Base-by-base conservation (phyloP, 2,329 filamentous ascomycete genomes). In the Fusarium agapanthi region DNA sequence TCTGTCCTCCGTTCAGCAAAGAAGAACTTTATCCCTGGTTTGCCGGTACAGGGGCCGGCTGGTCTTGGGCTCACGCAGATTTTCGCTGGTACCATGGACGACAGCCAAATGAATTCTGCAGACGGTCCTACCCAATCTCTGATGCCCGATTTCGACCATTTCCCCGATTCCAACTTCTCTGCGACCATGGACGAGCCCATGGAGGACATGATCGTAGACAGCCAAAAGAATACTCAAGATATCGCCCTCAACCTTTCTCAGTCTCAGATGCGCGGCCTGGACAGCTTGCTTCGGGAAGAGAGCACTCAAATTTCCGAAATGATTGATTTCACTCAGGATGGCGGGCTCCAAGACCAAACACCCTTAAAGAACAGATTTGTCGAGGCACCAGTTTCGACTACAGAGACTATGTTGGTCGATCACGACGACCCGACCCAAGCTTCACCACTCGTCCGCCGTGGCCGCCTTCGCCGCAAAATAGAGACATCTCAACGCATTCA, bases 1-100 rank as follows among this genome's bases (percentile, higher is more conserved):
- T 92, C 91, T 1, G 89, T 92, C 5, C 80, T 92, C n/a, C 88
- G 91, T 44, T 92, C 90, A 8, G 90, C 90, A 6, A 91, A 88
- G 66, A 93, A 92, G 81, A 88, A 85, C 0, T 92, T 92, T 74
- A 92, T 94, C 65, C 92, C 92, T 7, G 91, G 90, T 4, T 82
- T 94, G 26, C 88, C 91, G 6, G 85, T 91, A 8, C 81, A 86
- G 28, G 88, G 86, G 1, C 86, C 89, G 28, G 90, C 89, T 40
- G 90, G 90, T 6, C 83, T 97, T 45, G 93, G 94, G 15, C 86
- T 97, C 48, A 97, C 94, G 1, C 95, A 97, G 77, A 95, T 96
- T 70, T 98, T 97, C 79, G 93, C 93, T 10, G 94, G 94, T 18
- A 97, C 95, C 2, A 92, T 98, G 90, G 94, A 93, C 53, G 90